These are phyloP conservation scores for Dictyostelium capitatum DNA, from an alignment of 78 protist genomes.

Conservation along the genomic window DNA sequence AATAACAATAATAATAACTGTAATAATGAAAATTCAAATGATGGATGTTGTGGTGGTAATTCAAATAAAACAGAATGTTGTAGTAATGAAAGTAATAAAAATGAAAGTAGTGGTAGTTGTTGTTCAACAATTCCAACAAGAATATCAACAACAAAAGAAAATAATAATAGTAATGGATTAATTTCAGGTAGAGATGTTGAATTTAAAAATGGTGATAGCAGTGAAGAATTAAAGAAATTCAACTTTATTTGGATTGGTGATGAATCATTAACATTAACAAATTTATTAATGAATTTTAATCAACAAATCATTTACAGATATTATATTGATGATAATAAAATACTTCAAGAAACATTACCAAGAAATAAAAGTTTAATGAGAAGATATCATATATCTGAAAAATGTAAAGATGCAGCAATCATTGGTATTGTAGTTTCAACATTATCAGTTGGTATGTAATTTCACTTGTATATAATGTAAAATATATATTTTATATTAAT, in stretches of 20 bases:
- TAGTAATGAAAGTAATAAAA: too few species aligned
- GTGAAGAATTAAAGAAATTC: constrained; percentile 13
- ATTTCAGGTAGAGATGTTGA: constrained; percentile 38
- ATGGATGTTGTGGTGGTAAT: too few species aligned
- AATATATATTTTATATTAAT: neutral
- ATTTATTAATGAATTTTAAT: constrained; percentile 63
- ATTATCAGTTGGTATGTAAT: constrained; percentile 65
- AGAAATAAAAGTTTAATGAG: constrained; percentile 61
- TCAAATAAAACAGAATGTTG: too few species aligned
- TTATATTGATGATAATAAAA: constrained; percentile 17
- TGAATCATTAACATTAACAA: constrained; percentile 61
- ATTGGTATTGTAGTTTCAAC: constrained; percentile 89
- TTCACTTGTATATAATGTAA: neutral
- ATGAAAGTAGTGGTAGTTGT: too few species aligned
- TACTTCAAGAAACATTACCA: constrained; percentile 52
- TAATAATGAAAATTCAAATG: too few species aligned
- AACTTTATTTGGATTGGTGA: constrained; percentile 69
- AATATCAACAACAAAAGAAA: neutral
- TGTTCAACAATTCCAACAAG: too few species aligned
- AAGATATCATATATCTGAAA: constrained; percentile 73
- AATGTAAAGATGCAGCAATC: constrained; percentile 80
- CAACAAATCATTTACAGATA: constrained; percentile 48
- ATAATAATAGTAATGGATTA: neutral
- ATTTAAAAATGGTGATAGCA: neutral
- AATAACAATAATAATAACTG: neutral